Evolutionary conservation across 169 alveolate genomes (phyloP).

Genomic region (Cryptosporidium tyzzeri): DNA sequence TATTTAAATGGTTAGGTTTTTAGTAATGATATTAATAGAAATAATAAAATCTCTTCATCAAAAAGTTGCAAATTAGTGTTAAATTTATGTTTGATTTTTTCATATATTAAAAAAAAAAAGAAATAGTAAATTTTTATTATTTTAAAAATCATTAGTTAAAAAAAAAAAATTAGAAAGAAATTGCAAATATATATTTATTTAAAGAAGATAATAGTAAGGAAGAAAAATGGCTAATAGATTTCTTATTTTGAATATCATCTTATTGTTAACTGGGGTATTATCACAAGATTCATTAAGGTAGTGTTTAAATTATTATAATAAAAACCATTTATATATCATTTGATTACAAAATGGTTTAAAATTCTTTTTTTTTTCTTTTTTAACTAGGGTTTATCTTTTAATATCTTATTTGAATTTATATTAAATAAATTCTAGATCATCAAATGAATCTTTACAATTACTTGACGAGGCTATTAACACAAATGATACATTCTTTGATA

Average conservation of each 20-base stretch:
- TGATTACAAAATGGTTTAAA: not conserved
- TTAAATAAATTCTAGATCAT: not conserved
- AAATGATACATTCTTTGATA: conserved; percentile 15
- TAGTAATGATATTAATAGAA: too few relatives aligned
- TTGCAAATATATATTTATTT: not conserved
- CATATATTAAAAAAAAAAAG: too few relatives aligned
- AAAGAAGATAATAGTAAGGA: not conserved
- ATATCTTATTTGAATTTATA: not conserved
- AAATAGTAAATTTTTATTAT: too few relatives aligned
- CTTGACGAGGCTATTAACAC: not conserved
- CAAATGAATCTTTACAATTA: conserved; percentile 5
- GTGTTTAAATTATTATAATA: not conserved
- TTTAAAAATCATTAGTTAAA: too few relatives aligned
- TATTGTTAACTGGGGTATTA: not conserved
- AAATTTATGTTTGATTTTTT: too few relatives aligned
- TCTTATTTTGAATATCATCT: not conserved
- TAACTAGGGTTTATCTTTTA: not conserved
- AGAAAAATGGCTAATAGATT: not conserved
- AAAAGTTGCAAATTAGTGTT: too few relatives aligned
- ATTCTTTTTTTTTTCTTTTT: too few relatives aligned
- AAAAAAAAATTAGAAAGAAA: not conserved
- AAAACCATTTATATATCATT: too few relatives aligned
- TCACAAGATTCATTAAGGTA: conserved; percentile 42
- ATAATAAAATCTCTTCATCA: too few relatives aligned
- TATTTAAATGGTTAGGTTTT: too few relatives aligned